phyloP scores from a whole-genome alignment of 495 filamentous ascomycete genomes.

The Neurospora sp. region DNA sequence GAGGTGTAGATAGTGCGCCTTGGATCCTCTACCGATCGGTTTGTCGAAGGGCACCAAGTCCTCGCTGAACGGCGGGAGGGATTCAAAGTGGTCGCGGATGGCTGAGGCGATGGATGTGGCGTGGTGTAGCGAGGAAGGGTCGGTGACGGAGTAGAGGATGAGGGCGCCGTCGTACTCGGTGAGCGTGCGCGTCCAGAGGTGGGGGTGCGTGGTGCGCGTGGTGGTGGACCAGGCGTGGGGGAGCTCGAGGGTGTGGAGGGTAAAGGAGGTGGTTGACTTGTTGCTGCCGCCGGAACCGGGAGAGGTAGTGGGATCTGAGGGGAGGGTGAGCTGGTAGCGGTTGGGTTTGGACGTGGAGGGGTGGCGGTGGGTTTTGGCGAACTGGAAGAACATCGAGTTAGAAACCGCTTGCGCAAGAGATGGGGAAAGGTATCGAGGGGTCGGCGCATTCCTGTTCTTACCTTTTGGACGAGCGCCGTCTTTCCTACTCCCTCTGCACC shows the following conservation, averaged over 20 bases:
- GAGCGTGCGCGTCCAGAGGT: conserved; percentile 22
- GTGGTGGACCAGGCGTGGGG: conserved; percentile 10
- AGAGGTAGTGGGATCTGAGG: conserved; percentile 8
- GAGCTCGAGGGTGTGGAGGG: conserved; percentile 30
- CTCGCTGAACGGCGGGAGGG: not conserved
- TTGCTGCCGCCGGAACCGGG: not conserved
- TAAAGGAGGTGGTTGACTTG: conserved; percentile 15
- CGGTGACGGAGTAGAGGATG: conserved; percentile 29
- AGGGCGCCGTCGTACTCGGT: conserved; percentile 28
- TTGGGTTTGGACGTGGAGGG: conserved; percentile 19
- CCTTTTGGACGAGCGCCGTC: conserved; percentile 31
- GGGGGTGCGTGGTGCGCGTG: not conserved
- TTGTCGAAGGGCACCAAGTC: not conserved
- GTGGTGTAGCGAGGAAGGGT: conserved; percentile 22
- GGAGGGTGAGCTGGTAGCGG: conserved; percentile 22
- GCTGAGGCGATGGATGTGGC: conserved; percentile 20
- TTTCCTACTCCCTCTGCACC: conserved; percentile 33
- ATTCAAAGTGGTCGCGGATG: conserved; percentile 16
- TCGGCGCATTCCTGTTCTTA: conserved; percentile 7
- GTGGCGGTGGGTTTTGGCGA: not conserved
- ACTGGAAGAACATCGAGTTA: not conserved
- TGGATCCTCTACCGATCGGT: not conserved
- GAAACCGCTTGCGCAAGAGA: not conserved
- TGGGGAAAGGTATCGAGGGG: not conserved
- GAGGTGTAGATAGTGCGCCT: not conserved